Conservation (phyloP, 1,284 basidiomycete species). For the Earliella scabrosa region DNA sequence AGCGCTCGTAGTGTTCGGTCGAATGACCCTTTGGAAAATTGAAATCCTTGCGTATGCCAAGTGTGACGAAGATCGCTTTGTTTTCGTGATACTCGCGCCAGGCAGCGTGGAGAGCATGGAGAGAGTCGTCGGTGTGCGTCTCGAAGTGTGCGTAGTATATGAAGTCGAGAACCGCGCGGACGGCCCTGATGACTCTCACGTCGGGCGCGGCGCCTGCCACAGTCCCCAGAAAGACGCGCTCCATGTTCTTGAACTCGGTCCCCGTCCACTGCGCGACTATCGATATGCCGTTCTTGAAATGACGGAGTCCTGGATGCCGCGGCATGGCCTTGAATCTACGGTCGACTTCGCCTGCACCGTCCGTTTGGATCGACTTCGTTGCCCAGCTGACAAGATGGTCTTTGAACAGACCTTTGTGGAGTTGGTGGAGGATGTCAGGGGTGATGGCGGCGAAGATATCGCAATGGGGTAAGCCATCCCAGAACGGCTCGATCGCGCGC, state of each 20-base stretch:
- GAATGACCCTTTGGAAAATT: constrained; percentile 37
- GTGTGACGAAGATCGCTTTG: constrained; percentile 29
- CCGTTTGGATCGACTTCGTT: constrained; percentile 6
- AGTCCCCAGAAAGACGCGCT: constrained; percentile 29
- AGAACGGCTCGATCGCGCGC: constrained; percentile 25
- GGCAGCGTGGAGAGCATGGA: constrained; percentile 13
- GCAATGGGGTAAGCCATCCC: constrained; percentile 26
- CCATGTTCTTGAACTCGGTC: constrained; percentile 31
- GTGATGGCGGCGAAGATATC: constrained; percentile 32
- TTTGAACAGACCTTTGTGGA: constrained; percentile 38
- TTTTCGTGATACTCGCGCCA: constrained; percentile 26
- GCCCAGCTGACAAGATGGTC: constrained; percentile 33
- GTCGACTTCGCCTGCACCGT: constrained; percentile 29
- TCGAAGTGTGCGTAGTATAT: constrained; percentile 30
- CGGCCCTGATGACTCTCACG: too few relatives aligned
- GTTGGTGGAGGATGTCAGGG: constrained; percentile 31
- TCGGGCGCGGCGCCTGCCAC: constrained; percentile 21
- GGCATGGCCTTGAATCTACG: constrained; percentile 26
- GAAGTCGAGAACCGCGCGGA: too few relatives aligned
- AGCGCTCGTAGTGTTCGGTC: constrained; percentile 23
- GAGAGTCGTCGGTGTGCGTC: constrained; percentile 20
- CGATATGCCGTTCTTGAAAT: constrained; percentile 31
- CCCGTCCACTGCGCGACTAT: constrained; percentile 31
- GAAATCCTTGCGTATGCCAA: constrained; percentile 27
- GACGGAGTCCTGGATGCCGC: constrained; percentile 17